Evolutionary conservation across 257 asterid species (phyloP).

Genomic region (Jaltomata sinuosa): DNA sequence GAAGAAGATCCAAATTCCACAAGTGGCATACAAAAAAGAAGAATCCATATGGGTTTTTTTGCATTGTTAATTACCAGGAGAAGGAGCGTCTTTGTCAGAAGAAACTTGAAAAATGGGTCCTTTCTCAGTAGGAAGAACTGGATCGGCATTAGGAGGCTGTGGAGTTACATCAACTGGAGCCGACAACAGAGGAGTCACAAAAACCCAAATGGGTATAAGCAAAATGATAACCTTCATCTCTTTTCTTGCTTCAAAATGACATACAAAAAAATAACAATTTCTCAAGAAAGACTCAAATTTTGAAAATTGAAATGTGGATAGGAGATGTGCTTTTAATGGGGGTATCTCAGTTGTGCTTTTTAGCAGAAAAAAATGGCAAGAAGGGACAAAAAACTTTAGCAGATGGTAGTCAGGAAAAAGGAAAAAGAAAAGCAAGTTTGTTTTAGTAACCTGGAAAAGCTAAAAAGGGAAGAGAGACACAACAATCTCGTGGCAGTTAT

Average conservation of each 20-base stretch:
- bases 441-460: slow-evolving; percentile 27
- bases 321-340: slow-evolving; percentile 1
- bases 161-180: slow-evolving; percentile 55
- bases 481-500: slow-evolving; percentile 78
- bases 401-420: slow-evolving; percentile 17
- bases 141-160: slow-evolving; percentile 73
- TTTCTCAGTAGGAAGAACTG: slow-evolving; percentile 74
- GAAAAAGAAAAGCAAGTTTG: slow-evolving; percentile 10
- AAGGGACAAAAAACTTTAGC: slow-evolving; percentile 35
- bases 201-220: slow-evolving; percentile 42
- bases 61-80: slow-evolving; percentile 56
- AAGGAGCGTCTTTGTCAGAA: slow-evolving; percentile 39
- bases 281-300: neutral
- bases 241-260: neutral
- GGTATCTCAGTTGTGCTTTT: neutral
- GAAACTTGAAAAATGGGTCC: slow-evolving; percentile 62
- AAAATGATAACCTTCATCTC: slow-evolving; percentile 39
- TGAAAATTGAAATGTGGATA: slow-evolving; percentile 34
- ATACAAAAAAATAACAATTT: neutral
- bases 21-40: no score
- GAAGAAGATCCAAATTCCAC: neutral
- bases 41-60: no score
- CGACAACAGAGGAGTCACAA: slow-evolving; percentile 29
- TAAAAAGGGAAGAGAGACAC: slow-evolving; percentile 35
- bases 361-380: slow-evolving; percentile 5